Percentiles rank a stretch among this genome's conserved stretches.
These are phyloP conservation scores for Boletus subcaerulescens DNA, from an alignment of 768 basidiomycete genomes.

Conservation along the genomic window DNA sequence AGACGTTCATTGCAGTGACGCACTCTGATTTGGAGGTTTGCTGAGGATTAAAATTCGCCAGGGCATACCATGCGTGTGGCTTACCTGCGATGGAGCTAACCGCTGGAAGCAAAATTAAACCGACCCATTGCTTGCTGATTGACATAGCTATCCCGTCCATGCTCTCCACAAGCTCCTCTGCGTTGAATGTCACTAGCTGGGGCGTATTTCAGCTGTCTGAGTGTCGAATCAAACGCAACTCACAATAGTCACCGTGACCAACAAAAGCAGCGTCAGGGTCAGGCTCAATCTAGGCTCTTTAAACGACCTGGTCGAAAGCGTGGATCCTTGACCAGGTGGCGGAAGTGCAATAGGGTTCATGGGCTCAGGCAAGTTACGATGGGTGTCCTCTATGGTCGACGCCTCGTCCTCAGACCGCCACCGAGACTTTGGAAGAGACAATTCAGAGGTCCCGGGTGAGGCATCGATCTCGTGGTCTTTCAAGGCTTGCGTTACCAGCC, in stretches of 20 bases:
- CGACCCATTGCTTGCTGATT: slow-evolving; percentile 87
- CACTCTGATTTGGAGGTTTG: slow-evolving; percentile 51
- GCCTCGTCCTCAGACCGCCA: slow-evolving; percentile 16
- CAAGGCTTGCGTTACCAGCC: slow-evolving; percentile 20
- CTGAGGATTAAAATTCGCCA: not conserved
- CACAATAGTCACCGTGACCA: slow-evolving; percentile 63
- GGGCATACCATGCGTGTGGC: not conserved
- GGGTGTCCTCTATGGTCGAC: slow-evolving; percentile 3
- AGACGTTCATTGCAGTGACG: slow-evolving; percentile 86
- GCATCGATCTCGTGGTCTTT: not conserved
- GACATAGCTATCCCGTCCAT: slow-evolving; percentile 73
- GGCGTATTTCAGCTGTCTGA: not conserved
- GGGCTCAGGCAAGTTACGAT: slow-evolving; percentile 9
- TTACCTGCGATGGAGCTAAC: slow-evolving; percentile 77
- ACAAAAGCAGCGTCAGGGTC: slow-evolving; percentile 50
- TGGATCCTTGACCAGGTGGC: slow-evolving; percentile 16
- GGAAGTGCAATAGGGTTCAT: slow-evolving; percentile 11
- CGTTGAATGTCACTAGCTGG: slow-evolving; percentile 56
- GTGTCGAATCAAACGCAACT: slow-evolving; percentile 21
- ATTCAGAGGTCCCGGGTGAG: slow-evolving; percentile 1
- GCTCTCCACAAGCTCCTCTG: slow-evolving; percentile 75
- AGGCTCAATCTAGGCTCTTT: slow-evolving; percentile 60
- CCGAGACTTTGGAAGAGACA: slow-evolving; percentile 7
- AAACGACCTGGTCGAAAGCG: slow-evolving; percentile 16
- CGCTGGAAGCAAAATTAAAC: slow-evolving; percentile 82